Evolutionary conservation across 768 basidiomycete species (phyloP), one percentile per base, ranked within the genome.

Genomic region (Leccinum variicolor): DNA sequence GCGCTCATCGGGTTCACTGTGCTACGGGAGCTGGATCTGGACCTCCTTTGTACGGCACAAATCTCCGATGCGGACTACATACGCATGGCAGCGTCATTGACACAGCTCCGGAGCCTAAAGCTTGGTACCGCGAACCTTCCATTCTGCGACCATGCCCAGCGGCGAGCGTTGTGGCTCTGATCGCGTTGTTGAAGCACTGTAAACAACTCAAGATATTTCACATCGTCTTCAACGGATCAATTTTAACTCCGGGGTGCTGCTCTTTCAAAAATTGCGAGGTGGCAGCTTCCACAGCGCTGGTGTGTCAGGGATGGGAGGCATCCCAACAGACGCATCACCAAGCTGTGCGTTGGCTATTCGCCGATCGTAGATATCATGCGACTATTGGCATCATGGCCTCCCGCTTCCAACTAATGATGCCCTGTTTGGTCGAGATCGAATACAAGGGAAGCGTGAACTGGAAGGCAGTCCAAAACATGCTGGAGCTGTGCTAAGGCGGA

Each of bases 161-260:
- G 14, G 61, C 63, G 0, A 63, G 54, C 4, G 13, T 63, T 3
- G 29, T 25, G 3, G 65, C 63, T 3, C 54, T 64, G 23, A 25
- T 66, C 17, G 53, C 57, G 5, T 39, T 69, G n/a, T 26, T 69
- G 50, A 43, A 13, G 3, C 7, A 26, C 11, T 69, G 67, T 33
- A 7, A 28, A 31, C 21, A 31, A 7, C 59, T 68, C 29, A 56
- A 62, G 51, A 53, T 55, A 41, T 33, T 68, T 25, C 56, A 56
- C 19, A 53, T 68, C 48, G 50, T 56, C 26, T 69, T 69, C 31
- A 60, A 69, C 21, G 67, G 55, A 19, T 39, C 50, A 17, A 36
- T 62, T 39, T 33, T 49, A 4, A 55, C 56, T 0, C 53, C 49
- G 8, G 52, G n/a, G 7, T 14, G 13, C 17, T 14, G n/a, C 1